phyloP scores from a whole-genome alignment of 2,329 filamentous ascomycete species.

The Alternaria panax region DNA sequence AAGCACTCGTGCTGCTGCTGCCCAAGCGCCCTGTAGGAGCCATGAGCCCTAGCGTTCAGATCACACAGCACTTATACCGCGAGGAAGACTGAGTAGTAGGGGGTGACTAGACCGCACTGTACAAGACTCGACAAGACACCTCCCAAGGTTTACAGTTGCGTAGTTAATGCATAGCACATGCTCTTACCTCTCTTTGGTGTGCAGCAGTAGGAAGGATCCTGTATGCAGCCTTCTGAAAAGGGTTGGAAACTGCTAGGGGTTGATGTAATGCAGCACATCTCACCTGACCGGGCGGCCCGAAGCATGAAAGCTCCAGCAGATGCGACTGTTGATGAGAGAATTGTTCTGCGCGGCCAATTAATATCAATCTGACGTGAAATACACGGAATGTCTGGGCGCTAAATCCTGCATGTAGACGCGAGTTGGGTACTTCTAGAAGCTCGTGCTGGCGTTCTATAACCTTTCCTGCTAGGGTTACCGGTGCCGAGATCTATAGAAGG shows the following conservation, averaged over 20 bases:
- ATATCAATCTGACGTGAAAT: not conserved
- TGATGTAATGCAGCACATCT: not conserved
- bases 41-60: not conserved
- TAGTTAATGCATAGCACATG: not conserved
- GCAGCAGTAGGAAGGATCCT: not conserved
- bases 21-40: not conserved
- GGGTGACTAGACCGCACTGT: not conserved
- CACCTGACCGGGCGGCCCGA: constrained; percentile 4
- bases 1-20: constrained; percentile 1
- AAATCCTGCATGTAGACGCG: not conserved
- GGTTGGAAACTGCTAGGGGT: not conserved
- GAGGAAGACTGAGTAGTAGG: constrained; percentile 3
- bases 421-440: constrained; percentile 20
- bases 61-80: constrained; percentile 8
- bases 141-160: not conserved
- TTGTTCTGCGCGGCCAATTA: constrained; percentile 16
- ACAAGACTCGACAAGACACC: not conserved
- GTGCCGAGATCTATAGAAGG: not conserved
- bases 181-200: not conserved
- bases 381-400: not conserved
- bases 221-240: constrained; percentile 4
- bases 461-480: constrained; percentile 2
- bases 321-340: not conserved
- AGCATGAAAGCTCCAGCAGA: not conserved
- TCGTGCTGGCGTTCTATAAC: constrained; percentile 3